Evolutionary conservation across 139 green algal species (phyloP), one percentile per base, ranked within the genome.

Genomic region (Chlamydomonas schloesseri): DNA sequence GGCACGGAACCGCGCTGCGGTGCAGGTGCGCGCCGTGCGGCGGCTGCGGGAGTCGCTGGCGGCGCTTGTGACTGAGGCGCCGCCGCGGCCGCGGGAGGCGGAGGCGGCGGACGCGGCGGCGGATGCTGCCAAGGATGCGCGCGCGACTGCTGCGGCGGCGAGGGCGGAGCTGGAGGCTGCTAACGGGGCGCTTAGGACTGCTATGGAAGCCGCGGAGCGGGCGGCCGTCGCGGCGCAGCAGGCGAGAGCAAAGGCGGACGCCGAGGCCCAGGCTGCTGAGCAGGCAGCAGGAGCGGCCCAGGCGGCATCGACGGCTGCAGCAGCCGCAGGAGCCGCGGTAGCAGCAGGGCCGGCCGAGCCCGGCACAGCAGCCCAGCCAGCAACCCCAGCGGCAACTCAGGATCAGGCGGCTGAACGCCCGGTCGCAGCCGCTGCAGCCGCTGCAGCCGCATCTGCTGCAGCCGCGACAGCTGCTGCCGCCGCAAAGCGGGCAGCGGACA

Each of bases 1-100:
- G 29, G 62, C 24, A 14, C 5, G 62, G 13, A 70, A 24, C 62
- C 20, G 26, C 53, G 75, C 75, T 5, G 34, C 29, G 9, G 60
- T 83, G 60, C 60, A 57, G 37, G 26, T 84, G 6, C 37, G 42
- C 1, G 78, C 78, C 13, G 46, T 84, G 47, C 78, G 73, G 64
- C n/a, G 74, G 78, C 64, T 84, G 37, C 33, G 47, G 64, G n/a
- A 28, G 5, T 21, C 78, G 9, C 62, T 84, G 42, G 9, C 14
- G 64, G 62, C 28, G 28, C 62, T 84, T 64, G 28, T 74, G 58
- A 14, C 60, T 15, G 36, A 10, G 26, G 31, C 9, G 55, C 74
- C 53, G 33, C 21, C 75, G 42, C 57, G 10, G 31, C 73, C 13
- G n/a, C 21, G 29, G 29, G 53, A 20, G 15, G 73, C 18, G 15